A percentile compares a stretch with the other conserved stretches of the same genome.
Evolutionary conservation across 106 monocot genomes (phyloP).

Genomic region (Dioscorea alata): DNA sequence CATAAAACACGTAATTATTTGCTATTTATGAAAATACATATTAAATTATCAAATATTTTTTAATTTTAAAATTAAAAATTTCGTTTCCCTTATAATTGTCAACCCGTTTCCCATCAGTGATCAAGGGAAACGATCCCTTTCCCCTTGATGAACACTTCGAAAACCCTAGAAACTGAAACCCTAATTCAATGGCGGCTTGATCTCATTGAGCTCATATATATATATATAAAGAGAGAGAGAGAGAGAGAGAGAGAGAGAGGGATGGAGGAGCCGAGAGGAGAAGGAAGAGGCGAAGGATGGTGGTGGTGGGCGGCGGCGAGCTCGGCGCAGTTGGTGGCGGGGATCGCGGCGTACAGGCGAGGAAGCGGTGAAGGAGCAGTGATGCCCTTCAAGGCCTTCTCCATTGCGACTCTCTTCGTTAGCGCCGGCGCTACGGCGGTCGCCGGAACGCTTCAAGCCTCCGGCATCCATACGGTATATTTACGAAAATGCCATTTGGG

Average conservation of each 20-base stretch:
- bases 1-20: too few species aligned
- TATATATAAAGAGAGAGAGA: too few species aligned
- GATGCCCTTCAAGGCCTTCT: slow-evolving; percentile 97
- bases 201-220: too few species aligned
- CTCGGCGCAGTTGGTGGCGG: slow-evolving; percentile 59
- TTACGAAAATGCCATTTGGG: not conserved
- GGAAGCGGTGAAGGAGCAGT: slow-evolving; percentile 39
- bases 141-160: too few species aligned
- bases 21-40: too few species aligned
- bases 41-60: too few species aligned
- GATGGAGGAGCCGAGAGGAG: slow-evolving; percentile 14
- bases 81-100: too few species aligned
- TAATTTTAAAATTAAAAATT: too few species aligned
- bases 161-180: too few species aligned
- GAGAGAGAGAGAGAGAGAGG: not conserved
- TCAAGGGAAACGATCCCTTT: too few species aligned
- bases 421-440: slow-evolving; percentile 71
- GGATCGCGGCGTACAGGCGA: slow-evolving; percentile 45
- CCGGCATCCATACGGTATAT: slow-evolving; percentile 17
- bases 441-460: slow-evolving; percentile 30
- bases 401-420: slow-evolving; percentile 76
- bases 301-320: slow-evolving; percentile 84
- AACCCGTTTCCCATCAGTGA: too few species aligned
- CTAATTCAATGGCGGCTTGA: too few species aligned
- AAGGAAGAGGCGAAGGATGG: slow-evolving; percentile 23